These are phyloP conservation scores for Talaromyces liani DNA, from an alignment of 495 filamentous ascomycete species.

Conservation along the genomic window DNA sequence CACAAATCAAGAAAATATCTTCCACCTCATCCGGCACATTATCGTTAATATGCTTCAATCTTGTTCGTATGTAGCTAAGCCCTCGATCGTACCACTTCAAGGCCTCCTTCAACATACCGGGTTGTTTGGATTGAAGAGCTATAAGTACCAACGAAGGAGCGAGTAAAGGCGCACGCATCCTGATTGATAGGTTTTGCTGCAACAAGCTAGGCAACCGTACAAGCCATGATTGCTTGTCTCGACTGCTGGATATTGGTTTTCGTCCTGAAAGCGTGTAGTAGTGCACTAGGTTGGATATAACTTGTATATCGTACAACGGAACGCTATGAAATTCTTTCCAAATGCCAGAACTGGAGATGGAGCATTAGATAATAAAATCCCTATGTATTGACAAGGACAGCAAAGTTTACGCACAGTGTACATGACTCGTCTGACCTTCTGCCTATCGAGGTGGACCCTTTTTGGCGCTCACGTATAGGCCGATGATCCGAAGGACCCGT, in stretches of 20 bases:
- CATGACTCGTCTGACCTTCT: neutral
- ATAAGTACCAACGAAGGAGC: conserved; percentile 1
- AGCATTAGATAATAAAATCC: neutral
- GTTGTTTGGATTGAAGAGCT: conserved; percentile 1
- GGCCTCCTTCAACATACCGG: conserved; percentile 2
- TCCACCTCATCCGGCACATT: neutral
- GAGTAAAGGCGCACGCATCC: conserved; percentile 4
- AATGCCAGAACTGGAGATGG: neutral
- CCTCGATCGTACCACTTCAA: conserved; percentile 5
- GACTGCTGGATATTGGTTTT: neutral
- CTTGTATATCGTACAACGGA: neutral
- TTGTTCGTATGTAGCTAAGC: neutral
- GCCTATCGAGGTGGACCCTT: neutral
- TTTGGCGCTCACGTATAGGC: neutral
- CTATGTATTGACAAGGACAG: neutral
- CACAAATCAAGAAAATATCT: neutral
- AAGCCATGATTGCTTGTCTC: neutral
- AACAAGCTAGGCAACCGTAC: neutral
- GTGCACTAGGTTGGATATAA: neutral
- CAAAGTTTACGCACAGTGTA: neutral
- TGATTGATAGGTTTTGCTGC: neutral
- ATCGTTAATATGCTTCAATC: neutral
- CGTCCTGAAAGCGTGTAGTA: conserved; percentile 1
- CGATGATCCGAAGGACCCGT: neutral
- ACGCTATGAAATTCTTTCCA: conserved; percentile 4